Percentiles rank a stretch among this genome's conserved stretches.
Conservation (phyloP, 2,329 filamentous ascomycete genomes). For the Orbilia brochopaga region DNA sequence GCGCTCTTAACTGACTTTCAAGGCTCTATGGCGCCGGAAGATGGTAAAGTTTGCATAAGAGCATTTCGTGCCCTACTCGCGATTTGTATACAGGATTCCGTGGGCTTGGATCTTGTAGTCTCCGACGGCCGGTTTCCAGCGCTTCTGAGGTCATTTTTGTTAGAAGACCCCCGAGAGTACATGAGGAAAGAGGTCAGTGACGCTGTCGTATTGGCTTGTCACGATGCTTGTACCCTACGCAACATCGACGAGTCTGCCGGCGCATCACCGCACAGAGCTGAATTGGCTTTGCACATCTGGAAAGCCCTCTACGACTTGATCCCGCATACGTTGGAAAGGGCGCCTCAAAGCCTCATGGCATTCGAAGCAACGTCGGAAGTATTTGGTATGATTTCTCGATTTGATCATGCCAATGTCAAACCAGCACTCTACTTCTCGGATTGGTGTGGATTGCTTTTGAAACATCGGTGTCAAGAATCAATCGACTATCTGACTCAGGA, state of each 20-base stretch:
- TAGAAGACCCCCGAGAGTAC: slow-evolving; percentile 41
- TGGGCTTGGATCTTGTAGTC: slow-evolving; percentile 18
- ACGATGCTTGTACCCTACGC: slow-evolving; percentile 16
- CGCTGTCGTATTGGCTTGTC: slow-evolving; percentile 27
- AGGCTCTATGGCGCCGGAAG: slow-evolving; percentile 21
- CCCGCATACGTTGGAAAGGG: slow-evolving; percentile 25
- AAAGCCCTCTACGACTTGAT: slow-evolving; percentile 36
- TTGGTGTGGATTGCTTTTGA: slow-evolving; percentile 35
- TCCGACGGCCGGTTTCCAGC: slow-evolving; percentile 24
- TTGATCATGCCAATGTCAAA: slow-evolving; percentile 18
- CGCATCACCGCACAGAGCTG: background rate
- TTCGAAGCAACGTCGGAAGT: slow-evolving; percentile 40
- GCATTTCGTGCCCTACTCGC: slow-evolving; percentile 37
- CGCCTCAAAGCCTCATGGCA: slow-evolving; percentile 27
- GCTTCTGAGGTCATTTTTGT: slow-evolving; percentile 24
- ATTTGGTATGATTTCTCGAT: slow-evolving; percentile 28
- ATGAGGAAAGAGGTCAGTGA: slow-evolving; percentile 36
- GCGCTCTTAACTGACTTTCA: slow-evolving; percentile 32
- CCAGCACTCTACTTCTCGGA: slow-evolving; percentile 26
- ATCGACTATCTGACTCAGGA: slow-evolving; percentile 43
- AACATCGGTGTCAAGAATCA: slow-evolving; percentile 41
- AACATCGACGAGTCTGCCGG: background rate
- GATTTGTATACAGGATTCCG: slow-evolving; percentile 28
- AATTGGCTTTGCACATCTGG: slow-evolving; percentile 38
- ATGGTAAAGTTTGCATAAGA: slow-evolving; percentile 31